Conservation (phyloP, 225 moss, liverwort and hornwort species). For the Neckera pumila region DNA sequence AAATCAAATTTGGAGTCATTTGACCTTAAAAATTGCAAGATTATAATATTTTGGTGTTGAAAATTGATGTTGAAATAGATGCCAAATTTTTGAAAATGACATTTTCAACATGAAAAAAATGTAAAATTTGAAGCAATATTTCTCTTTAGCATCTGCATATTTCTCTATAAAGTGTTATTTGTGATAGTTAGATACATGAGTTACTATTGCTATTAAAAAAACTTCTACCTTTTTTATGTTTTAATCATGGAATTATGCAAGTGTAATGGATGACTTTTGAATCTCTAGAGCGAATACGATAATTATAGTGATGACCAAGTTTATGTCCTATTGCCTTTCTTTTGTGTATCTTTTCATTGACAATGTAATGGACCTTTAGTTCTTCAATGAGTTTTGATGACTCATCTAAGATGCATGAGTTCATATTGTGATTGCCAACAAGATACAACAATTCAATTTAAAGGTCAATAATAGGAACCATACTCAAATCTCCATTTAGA, state of each 20-base stretch:
- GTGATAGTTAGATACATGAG: accelerated
- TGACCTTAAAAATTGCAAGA: too few relatives aligned
- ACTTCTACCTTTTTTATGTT: too few relatives aligned
- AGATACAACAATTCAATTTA: not conserved
- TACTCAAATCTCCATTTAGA: not conserved
- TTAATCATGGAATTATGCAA: not conserved
- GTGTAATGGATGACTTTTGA: not conserved
- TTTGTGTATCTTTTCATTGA: not conserved
- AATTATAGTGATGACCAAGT: not conserved
- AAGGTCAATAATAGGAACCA: not conserved
- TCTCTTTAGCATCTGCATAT: not conserved
- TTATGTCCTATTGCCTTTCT: not conserved
- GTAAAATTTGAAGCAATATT: too few relatives aligned
- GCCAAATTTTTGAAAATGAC: too few relatives aligned
- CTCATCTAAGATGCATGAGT: not conserved
- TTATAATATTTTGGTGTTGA: too few relatives aligned
- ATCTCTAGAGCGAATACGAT: not conserved
- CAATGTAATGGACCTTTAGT: too few relatives aligned
- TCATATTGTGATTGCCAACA: not conserved
- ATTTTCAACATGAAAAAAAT: too few relatives aligned
- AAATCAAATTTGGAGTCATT: too few relatives aligned
- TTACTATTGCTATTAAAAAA: too few relatives aligned
- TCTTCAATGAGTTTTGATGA: accelerated
- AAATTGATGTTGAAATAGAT: too few relatives aligned
- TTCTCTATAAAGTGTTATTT: accelerated